phyloP scores from a whole-genome alignment of 192 early-diverging fungal genomes.

The Coemansia sp. region DNA sequence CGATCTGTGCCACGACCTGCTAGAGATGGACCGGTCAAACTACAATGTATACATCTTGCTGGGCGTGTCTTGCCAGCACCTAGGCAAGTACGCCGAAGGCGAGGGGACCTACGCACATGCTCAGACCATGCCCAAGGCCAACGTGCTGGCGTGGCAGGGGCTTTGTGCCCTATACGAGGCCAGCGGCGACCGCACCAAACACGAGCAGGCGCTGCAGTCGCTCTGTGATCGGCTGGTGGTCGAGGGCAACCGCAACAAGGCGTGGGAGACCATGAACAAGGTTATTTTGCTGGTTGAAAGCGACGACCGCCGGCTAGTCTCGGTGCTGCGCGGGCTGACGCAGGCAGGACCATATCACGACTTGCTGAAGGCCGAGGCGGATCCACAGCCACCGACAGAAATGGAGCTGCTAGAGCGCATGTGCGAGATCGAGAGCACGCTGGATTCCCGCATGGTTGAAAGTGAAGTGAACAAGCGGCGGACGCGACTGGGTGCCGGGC shows the following conservation, averaged over 20 bases:
- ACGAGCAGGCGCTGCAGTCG: constrained; percentile 21
- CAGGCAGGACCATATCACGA: constrained; percentile 4
- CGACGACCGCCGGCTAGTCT: constrained; percentile 37
- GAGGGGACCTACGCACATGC: constrained; percentile 58
- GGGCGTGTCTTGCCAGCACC: constrained; percentile 63
- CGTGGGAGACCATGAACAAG: constrained; percentile 53
- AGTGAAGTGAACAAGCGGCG: constrained; percentile 63
- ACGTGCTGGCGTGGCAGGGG: constrained; percentile 67
- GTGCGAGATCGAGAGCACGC: constrained; percentile 33
- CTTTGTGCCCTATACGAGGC: constrained; percentile 61
- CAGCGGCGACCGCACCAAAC: constrained; percentile 7
- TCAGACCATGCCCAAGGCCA: constrained; percentile 53
- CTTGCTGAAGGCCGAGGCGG: constrained; percentile 10
- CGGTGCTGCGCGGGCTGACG: constrained; percentile 14
- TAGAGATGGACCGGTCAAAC: constrained; percentile 40
- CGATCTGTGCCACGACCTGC: constrained; percentile 46
- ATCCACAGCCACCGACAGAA: constrained; percentile 10
- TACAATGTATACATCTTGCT: constrained; percentile 57
- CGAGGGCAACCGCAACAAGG: constrained; percentile 42
- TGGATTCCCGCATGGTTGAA: constrained; percentile 53
- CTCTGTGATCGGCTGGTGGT: constrained; percentile 31
- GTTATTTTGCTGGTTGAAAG: constrained; percentile 53
- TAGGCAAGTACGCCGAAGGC: constrained; percentile 56
- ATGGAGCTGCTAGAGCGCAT: constrained; percentile 42
- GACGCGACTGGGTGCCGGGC: constrained; percentile 63